phyloP scores from a whole-genome alignment of 2,329 filamentous ascomycete species.

The Dactylellina drechsleri region DNA sequence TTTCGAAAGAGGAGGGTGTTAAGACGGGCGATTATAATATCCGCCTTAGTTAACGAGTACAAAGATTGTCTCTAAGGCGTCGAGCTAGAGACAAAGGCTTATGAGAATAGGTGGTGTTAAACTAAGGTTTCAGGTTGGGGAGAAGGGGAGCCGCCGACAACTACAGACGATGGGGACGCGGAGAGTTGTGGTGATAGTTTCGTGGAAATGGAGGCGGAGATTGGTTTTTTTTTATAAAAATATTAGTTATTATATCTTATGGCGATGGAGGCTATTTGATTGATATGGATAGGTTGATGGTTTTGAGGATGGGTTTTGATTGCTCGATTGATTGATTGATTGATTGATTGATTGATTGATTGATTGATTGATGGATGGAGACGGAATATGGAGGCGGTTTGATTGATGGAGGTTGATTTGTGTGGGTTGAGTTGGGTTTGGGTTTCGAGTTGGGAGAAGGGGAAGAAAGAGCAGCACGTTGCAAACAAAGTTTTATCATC shows the following conservation, averaged over 20 bases:
- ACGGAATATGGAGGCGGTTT: not conserved
- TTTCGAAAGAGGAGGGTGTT: too few relatives aligned
- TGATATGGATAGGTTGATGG: too few relatives aligned
- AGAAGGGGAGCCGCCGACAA: not conserved
- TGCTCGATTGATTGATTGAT: conserved; percentile 2
- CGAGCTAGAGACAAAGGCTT: not conserved
- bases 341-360: not conserved
- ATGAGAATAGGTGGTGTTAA: not conserved
- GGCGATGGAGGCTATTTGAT: not conserved
- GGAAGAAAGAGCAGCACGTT: too few relatives aligned
- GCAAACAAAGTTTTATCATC: too few relatives aligned
- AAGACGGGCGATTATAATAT: too few relatives aligned
- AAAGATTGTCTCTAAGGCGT: not conserved
- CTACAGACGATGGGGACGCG: not conserved
- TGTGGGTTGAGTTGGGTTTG: too few relatives aligned
- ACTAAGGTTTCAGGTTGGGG: not conserved
- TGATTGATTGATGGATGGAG: not conserved
- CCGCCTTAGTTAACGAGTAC: too few relatives aligned
- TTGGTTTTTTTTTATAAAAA: too few relatives aligned
- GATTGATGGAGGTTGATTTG: not conserved
- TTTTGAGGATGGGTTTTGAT: too few relatives aligned
- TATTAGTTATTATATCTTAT: not conserved
- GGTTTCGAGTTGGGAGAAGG: not conserved
- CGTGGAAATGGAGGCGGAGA: too few relatives aligned
- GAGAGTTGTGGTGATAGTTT: not conserved